Evolutionary conservation across 257 asterid genomes (phyloP).

Genomic region (Capsicum pubescens): DNA sequence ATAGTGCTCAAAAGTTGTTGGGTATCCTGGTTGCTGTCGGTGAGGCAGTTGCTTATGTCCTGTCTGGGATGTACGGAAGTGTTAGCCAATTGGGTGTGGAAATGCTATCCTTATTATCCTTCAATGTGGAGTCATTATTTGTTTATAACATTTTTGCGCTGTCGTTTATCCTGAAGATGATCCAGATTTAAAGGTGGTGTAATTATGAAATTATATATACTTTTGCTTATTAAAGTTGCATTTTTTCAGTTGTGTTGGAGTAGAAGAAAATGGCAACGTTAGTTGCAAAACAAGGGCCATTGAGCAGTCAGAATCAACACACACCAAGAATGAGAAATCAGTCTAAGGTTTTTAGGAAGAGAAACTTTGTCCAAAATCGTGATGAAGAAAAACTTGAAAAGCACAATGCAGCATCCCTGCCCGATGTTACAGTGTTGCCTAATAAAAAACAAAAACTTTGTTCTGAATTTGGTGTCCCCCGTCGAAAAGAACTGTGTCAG

Average conservation of each 20-base stretch:
- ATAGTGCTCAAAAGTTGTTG: slow-evolving; percentile 70
- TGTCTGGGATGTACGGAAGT: slow-evolving; percentile 78
- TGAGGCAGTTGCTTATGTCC: slow-evolving; percentile 74
- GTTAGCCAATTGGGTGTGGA: slow-evolving; percentile 68
- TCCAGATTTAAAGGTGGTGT: not conserved
- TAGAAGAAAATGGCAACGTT: slow-evolving; percentile 51
- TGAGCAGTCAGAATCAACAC: slow-evolving; percentile 32
- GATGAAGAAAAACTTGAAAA: slow-evolving; percentile 57
- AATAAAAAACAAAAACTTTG: not conserved
- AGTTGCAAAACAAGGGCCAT: slow-evolving; percentile 47
- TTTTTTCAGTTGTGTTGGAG: slow-evolving; percentile 31
- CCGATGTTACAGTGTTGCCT: not conserved
- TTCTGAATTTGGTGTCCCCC: slow-evolving; percentile 29
- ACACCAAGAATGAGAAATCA: slow-evolving; percentile 38
- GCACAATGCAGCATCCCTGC: slow-evolving; percentile 27
- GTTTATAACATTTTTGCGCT: not conserved
- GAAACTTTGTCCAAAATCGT: slow-evolving; percentile 45
- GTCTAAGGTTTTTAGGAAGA: slow-evolving; percentile 42
- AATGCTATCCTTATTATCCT: slow-evolving; percentile 70
- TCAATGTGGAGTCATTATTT: slow-evolving; percentile 36
- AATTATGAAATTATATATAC: not conserved
- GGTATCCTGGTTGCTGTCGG: slow-evolving; percentile 74
- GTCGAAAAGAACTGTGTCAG: slow-evolving; percentile 32
- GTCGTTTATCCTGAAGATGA: slow-evolving; percentile 11
- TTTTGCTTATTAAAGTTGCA: slow-evolving; percentile 19